Percentiles rank a stretch among this genome's conserved stretches.
These are phyloP conservation scores for Trametes sanguinea DNA, from an alignment of 768 basidiomycete species.

Conservation along the genomic window DNA sequence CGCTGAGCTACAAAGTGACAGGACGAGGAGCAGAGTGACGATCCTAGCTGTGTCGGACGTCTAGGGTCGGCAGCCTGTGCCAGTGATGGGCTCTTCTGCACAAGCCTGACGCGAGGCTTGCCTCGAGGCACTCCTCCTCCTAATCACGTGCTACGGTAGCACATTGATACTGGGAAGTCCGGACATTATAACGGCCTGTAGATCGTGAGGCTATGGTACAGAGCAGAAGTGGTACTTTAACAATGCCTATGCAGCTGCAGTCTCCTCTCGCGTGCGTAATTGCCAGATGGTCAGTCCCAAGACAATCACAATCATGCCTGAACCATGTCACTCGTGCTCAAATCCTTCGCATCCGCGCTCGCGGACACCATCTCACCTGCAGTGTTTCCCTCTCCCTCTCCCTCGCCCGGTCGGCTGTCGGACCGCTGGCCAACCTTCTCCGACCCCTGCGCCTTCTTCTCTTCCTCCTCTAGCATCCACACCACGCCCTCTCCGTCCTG, in stretches of 20 bases:
- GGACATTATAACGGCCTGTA: neutral
- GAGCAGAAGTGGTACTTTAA: too few species aligned
- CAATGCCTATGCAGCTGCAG: neutral
- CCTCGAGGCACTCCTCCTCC: constrained; percentile 13
- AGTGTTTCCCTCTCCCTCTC: neutral
- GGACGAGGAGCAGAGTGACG: neutral
- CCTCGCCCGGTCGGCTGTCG: neutral
- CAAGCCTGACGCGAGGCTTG: constrained; percentile 6
- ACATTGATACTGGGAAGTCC: neutral
- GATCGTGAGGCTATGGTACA: constrained; percentile 2
- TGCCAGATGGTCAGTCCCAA: neutral
- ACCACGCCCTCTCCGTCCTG: constrained; percentile 57
- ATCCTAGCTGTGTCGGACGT: neutral
- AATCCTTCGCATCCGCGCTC: neutral
- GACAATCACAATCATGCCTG: neutral
- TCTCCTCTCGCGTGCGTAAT: neutral
- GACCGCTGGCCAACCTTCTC: neutral
- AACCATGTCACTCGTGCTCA: too few species aligned
- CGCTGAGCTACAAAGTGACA: neutral
- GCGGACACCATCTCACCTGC: neutral
- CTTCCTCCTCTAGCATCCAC: constrained; percentile 38
- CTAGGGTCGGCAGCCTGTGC: neutral
- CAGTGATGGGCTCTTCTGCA: constrained; percentile 10
- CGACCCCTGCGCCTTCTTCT: neutral
- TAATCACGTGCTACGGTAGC: constrained; percentile 1